Conservation (phyloP, 176 grass and related monocot genomes). For the Carex littledalei region DNA sequence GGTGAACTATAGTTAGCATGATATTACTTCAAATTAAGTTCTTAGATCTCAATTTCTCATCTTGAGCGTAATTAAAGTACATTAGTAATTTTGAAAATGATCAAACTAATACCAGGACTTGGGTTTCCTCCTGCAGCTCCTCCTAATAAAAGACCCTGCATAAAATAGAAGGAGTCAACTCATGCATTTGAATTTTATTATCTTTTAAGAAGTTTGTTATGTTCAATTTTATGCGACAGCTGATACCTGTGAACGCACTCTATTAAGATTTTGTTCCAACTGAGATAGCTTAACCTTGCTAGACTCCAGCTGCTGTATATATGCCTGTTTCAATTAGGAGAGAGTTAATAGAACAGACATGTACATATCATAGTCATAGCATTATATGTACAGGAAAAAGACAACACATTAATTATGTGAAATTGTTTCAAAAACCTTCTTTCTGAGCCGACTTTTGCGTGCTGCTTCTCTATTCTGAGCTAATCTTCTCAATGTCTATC, state of each 20-base stretch:
- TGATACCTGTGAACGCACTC: slow-evolving; percentile 64
- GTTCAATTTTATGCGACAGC: not conserved
- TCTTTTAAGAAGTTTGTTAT: not conserved
- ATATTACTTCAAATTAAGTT: not conserved
- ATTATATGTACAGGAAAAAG: not conserved
- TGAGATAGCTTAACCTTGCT: slow-evolving; percentile 71
- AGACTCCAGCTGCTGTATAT: slow-evolving; percentile 73
- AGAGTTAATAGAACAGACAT: not conserved
- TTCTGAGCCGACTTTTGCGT: slow-evolving; percentile 71
- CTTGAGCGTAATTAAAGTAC: not conserved
- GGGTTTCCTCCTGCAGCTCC: slow-evolving; percentile 47
- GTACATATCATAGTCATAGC: not conserved
- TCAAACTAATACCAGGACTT: slow-evolving; percentile 45
- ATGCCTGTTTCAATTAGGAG: slow-evolving; percentile 42
- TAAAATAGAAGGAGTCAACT: not conserved
- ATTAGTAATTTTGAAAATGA: slow-evolving; percentile 2
- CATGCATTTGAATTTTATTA: not conserved
- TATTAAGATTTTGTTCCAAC: slow-evolving; percentile 75
- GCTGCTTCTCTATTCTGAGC: slow-evolving; percentile 96
- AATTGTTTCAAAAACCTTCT: slow-evolving; percentile 52
- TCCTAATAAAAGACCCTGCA: slow-evolving; percentile 59
- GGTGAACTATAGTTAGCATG: no score
- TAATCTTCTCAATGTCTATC: slow-evolving; percentile 57
- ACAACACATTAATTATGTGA: not conserved
- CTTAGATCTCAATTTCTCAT: not conserved